phyloP scores from a whole-genome alignment of 768 basidiomycete genomes.

The Leccinum incarnatum region DNA sequence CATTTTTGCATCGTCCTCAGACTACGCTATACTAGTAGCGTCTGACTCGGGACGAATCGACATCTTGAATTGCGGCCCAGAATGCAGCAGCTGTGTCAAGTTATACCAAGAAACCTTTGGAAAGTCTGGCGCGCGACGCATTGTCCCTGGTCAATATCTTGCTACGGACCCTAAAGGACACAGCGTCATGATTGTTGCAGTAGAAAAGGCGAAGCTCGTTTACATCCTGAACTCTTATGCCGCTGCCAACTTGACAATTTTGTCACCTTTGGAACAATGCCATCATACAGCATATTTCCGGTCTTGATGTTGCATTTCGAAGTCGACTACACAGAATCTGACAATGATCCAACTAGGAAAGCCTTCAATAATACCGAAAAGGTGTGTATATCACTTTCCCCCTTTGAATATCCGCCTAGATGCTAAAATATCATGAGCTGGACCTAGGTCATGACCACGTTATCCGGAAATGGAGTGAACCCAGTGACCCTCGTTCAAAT shows the following conservation, averaged over 20 bases:
- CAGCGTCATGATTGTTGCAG: slow-evolving; percentile 88
- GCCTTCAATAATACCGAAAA: slow-evolving; percentile 92
- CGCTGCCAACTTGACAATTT: slow-evolving; percentile 96
- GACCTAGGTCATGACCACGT: slow-evolving; percentile 98
- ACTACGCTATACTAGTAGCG: slow-evolving; percentile 89
- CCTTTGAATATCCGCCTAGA: slow-evolving; percentile 41
- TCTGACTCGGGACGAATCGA: slow-evolving; percentile 97
- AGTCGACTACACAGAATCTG: slow-evolving; percentile 92
- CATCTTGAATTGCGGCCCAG: slow-evolving; percentile 94
- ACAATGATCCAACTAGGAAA: slow-evolving; percentile 94
- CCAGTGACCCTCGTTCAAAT: slow-evolving; percentile 92
- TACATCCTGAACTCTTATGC: slow-evolving; percentile 97
- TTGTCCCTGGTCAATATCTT: slow-evolving; percentile 95
- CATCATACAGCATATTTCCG: slow-evolving; percentile 93
- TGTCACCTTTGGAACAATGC: slow-evolving; percentile 93
- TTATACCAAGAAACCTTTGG: slow-evolving; percentile 97
- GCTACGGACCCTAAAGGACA: slow-evolving; percentile 96
- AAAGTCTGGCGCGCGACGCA: slow-evolving; percentile 91
- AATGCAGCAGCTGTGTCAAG: slow-evolving; percentile 86
- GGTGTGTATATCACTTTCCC: slow-evolving; percentile 41
- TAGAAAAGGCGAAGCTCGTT: slow-evolving; percentile 96
- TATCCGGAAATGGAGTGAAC: slow-evolving; percentile 97
- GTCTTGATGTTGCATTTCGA: slow-evolving; percentile 98
- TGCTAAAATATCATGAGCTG: slow-evolving; percentile 97
- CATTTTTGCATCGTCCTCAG: slow-evolving; percentile 57